phyloP scores from a whole-genome alignment of 2,329 filamentous ascomycete genomes.

The Camillea tinctor region DNA sequence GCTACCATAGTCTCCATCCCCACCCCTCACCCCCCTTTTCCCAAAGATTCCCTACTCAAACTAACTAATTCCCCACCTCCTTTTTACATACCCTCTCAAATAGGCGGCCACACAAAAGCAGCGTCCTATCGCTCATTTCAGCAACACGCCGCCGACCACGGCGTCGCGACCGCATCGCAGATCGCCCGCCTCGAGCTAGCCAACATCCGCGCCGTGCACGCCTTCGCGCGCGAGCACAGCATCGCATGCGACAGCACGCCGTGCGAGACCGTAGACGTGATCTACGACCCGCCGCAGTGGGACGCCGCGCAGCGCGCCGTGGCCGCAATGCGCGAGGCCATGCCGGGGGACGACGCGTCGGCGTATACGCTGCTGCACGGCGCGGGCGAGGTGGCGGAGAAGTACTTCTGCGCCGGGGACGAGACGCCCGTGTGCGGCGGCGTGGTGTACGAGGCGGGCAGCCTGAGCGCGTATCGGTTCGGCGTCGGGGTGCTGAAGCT shows the following conservation, averaged over 20 bases:
- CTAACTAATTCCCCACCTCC: too few relatives aligned
- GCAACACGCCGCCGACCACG: constrained; percentile 43
- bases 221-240: constrained; percentile 45
- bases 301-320: constrained; percentile 38
- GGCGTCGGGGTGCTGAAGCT: constrained; percentile 44
- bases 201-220: constrained; percentile 55
- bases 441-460: constrained; percentile 45
- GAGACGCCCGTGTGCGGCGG: constrained; percentile 46
- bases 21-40: too few relatives aligned
- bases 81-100: background rate
- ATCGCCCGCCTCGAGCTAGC: constrained; percentile 52
- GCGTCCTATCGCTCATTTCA: constrained; percentile 49
- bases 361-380: constrained; percentile 44
- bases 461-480: constrained; percentile 41
- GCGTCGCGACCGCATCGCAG: constrained; percentile 47
- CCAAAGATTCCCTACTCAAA: too few relatives aligned
- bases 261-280: constrained; percentile 56
- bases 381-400: constrained; percentile 40
- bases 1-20: too few relatives aligned
- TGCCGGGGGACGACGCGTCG: constrained; percentile 43
- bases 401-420: constrained; percentile 38
- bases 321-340: constrained; percentile 42
- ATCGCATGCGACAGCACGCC: constrained; percentile 50
- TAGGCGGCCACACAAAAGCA: constrained; percentile 44
- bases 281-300: constrained; percentile 51